Base-by-base conservation (phyloP, 495 filamentous ascomycete species). In the Penicillium chermesinum region DNA sequence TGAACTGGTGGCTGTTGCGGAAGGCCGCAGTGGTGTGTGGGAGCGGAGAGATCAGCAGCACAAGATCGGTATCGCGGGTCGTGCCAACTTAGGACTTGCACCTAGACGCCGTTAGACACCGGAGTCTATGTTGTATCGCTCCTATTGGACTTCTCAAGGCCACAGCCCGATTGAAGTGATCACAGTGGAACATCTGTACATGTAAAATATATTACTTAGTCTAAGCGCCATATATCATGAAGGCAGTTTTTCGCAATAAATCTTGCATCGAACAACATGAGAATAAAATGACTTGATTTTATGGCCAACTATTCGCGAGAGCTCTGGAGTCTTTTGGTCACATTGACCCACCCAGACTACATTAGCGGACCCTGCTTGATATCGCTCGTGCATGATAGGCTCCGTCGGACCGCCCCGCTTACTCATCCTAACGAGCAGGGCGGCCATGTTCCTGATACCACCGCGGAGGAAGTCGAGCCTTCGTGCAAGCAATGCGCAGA, bases 1-100 rank as follows among this genome's bases (percentile, higher is more conserved):
- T 58, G 93, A 97, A 74, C 70, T 98, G 50, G 72, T 96, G 35
- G 73, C 82, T 18, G 86, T 96, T 37, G 86, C 94, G 1, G 93
- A 97, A 77, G 93, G 93, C 10, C 74, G 77, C 55, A 91, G 88
- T 48, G 49, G 62, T 16, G 87, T 86, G 18, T 98, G 93, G 93
- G 90, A 95, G 9, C 78, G 75, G 64, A 76, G 90, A 56, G 72
- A 75, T 46, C 66, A 69, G 42, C 61, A 91, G 19, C 88, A 96
- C 65, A 88, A 87, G 76, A 60, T 80, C 49, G 88, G 77, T 61
- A 84, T 89, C 40, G 73, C 76, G 4, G 75, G 81, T 12, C 77
- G 91, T 55, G 81, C 84, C 7, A 96, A 96, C 65, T 50, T 94
- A 61, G 54, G 59, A 15, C 50, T 66, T 43, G 40, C 46, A 17